These are phyloP conservation scores for Tephrocybe rancida DNA, from an alignment of 768 basidiomycete genomes.

Conservation along the genomic window DNA sequence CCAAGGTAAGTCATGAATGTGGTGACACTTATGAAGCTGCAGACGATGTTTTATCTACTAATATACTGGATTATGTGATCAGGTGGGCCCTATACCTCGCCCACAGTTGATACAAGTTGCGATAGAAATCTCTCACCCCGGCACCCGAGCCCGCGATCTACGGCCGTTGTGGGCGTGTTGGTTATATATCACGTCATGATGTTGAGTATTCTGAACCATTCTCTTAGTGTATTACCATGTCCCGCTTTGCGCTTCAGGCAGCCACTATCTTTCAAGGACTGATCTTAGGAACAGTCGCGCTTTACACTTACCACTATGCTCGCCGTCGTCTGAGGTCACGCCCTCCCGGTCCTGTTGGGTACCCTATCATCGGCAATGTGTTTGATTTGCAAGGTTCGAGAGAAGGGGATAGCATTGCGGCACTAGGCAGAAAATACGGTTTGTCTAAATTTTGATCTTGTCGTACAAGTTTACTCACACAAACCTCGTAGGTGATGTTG, in stretches of 20 bases:
- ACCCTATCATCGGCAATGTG: constrained; percentile 12
- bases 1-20: too few species aligned
- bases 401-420: constrained; percentile 6
- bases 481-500: constrained; percentile 6
- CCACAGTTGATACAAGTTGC: neutral
- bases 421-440: constrained; percentile 12
- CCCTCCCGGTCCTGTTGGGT: constrained; percentile 13
- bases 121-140: too few species aligned
- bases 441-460: neutral
- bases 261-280: constrained; percentile 3
- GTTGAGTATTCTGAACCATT: neutral
- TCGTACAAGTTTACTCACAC: neutral
- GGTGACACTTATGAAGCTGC: too few species aligned
- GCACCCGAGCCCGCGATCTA: neutral
- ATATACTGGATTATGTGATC: too few species aligned
- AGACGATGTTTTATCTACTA: too few species aligned
- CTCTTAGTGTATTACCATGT: neutral
- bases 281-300: neutral
- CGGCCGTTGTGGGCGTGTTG: neutral
- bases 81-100: neutral
- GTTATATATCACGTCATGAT: neutral
- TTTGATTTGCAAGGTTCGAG: constrained; percentile 12
- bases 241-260: neutral
- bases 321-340: constrained; percentile 13
- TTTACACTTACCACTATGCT: constrained; percentile 10